phyloP scores from a whole-genome alignment of 106 monocot genomes.

The Dendrobium nobile region DNA sequence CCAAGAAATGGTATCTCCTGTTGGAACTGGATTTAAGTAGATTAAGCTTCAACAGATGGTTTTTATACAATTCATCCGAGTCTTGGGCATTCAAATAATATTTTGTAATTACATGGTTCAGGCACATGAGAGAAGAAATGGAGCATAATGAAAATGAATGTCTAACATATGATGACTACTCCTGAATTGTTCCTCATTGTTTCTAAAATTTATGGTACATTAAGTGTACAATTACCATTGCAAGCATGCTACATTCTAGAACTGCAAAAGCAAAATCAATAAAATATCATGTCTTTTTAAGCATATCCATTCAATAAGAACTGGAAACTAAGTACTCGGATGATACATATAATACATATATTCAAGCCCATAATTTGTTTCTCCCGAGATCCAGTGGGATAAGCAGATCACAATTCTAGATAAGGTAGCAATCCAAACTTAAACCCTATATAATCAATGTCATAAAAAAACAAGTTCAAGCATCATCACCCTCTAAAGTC shows the following conservation, averaged over 20 bases:
- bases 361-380: background rate
- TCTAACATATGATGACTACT: background rate
- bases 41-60: background rate
- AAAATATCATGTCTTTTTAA: background rate
- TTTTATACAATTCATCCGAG: background rate
- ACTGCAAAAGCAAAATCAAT: background rate
- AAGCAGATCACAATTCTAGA: background rate
- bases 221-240: background rate
- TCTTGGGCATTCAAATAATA: background rate
- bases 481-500: constrained; percentile 35
- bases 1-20: background rate
- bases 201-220: background rate
- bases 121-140: background rate
- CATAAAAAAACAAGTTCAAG: constrained; percentile 19
- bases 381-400: background rate
- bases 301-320: background rate
- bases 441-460: background rate
- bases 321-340: background rate
- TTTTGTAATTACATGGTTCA: background rate
- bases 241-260: background rate
- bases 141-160: background rate
- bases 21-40: background rate
- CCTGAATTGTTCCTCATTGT: background rate
- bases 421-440: background rate
- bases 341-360: background rate